These are phyloP conservation scores for Amorphotheca resinae DNA, from an alignment of 495 filamentous ascomycete species.

Conservation along the genomic window DNA sequence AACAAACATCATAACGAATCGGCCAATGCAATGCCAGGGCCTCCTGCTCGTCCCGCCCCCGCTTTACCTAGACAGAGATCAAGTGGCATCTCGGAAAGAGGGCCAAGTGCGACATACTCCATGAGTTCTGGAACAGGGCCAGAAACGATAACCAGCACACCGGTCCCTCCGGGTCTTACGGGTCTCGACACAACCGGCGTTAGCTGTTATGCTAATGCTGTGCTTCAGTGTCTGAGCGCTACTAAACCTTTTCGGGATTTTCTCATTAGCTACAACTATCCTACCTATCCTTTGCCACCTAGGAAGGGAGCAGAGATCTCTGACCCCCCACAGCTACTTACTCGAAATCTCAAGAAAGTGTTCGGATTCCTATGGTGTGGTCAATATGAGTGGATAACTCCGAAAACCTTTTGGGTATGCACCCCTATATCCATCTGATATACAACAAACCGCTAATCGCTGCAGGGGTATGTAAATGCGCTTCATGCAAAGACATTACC, in stretches of 20 bases:
- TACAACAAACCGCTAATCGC: background rate
- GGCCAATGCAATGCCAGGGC: conserved; percentile 25
- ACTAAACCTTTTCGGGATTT: conserved; percentile 60
- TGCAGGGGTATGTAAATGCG: conserved; percentile 27
- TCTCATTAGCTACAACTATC: conserved; percentile 41
- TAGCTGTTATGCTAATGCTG: conserved; percentile 86
- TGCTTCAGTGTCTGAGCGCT: conserved; percentile 69
- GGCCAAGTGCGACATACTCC: conserved; percentile 32
- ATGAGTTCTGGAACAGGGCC: conserved; percentile 14
- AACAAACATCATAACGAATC: conserved; percentile 21
- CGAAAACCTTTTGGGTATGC: conserved; percentile 53
- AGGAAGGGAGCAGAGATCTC: conserved; percentile 51
- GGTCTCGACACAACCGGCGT: conserved; percentile 72
- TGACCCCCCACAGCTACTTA: conserved; percentile 65
- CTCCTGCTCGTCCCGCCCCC: conserved; percentile 63
- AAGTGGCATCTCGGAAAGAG: conserved; percentile 66
- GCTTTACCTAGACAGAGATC: conserved; percentile 77
- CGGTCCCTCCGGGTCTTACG: conserved; percentile 29
- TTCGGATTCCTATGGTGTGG: conserved; percentile 57
- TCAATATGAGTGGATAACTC: conserved; percentile 38
- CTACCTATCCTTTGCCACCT: conserved; percentile 28
- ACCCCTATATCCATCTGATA: background rate
- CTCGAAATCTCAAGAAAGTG: conserved; percentile 60
- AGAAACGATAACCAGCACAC: conserved; percentile 7
- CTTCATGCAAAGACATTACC: conserved; percentile 18